Conservation (phyloP, 352 stramenopile genomes). For the Phytophthora pseudosyringae region DNA sequence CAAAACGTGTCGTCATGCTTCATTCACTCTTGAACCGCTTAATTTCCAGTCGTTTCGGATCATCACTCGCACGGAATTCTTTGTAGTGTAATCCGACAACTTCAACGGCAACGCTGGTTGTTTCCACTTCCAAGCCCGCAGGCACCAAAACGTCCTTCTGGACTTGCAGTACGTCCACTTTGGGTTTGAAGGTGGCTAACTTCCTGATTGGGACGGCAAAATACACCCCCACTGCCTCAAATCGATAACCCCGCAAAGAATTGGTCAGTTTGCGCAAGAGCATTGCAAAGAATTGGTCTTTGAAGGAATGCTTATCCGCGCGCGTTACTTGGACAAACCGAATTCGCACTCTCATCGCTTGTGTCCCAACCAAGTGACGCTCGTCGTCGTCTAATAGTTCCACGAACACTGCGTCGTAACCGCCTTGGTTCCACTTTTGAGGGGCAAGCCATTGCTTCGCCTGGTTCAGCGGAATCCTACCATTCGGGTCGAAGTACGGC, state of each 20-base stretch:
- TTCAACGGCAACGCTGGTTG: too few relatives aligned
- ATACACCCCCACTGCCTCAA: slow-evolving; percentile 2
- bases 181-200: too few relatives aligned
- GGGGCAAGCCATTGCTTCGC: not conserved
- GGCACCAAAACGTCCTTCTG: too few relatives aligned
- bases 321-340: slow-evolving; percentile 1
- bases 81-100: too few relatives aligned
- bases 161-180: too few relatives aligned
- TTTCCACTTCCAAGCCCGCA: too few relatives aligned
- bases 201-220: not conserved
- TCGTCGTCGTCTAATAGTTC: not conserved
- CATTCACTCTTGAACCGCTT: too few relatives aligned
- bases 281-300: not conserved
- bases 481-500: not conserved
- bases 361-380: not conserved
- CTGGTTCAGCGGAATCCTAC: not conserved
- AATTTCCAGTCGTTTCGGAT: too few relatives aligned
- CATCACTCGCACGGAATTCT: too few relatives aligned
- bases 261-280: not conserved
- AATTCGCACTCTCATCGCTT: not conserved
- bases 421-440: not conserved
- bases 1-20: too few relatives aligned
- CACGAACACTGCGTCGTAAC: slow-evolving; percentile 3
- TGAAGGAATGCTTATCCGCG: not conserved
- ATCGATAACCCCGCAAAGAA: not conserved